Evolutionary conservation across 495 filamentous ascomycete species (phyloP), one percentile per base, ranked within the genome.

Genomic region (Beverwykella pulmonaria): DNA sequence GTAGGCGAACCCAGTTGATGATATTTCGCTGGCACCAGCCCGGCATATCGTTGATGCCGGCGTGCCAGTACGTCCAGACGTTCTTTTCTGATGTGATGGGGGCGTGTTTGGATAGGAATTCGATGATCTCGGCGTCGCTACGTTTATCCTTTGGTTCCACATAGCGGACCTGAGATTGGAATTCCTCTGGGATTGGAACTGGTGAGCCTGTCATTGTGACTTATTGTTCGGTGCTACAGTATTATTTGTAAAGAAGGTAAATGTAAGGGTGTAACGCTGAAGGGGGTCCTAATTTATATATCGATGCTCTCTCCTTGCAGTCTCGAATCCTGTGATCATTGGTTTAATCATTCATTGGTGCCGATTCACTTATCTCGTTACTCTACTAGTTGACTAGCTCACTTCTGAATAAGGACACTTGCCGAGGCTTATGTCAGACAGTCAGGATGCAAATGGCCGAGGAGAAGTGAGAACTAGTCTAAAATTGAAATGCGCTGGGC

Each of bases 41-140:
- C 10, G 73, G 76, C 73, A 80, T 76, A 10, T 68, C 29, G 14
- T 29, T 27, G 34, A 76, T 72, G 0, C 78, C 79, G 2, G 70
- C 57, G 60, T 80, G 72, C 79, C 79, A 81, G 65, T 71, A 81
- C 3, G 76, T 71, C 79, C 79, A 81, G 34, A 81, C 64, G 62
- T 81, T 81, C 67, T 77, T 80, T 47, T 80, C 78, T 20, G 72
- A 77, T n/a, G 71, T 75, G 39, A 78, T 61, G 15, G 74, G 72
- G 20, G 14, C 19, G 34, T 60, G 26, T 7, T 58, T 44, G n/a
- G 20, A 57, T 17, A 73, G 58, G n/a, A 50, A 27, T 12, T 65
- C 55, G 47, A 73, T 65, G 48, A 73, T 71, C 48, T 73, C 60
- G 22, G 47, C 56, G 46, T 69, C 58, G 34, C 15, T 63, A 23